Percentiles rank a stretch among this genome's conserved stretches.
Conservation (phyloP, 2,329 filamentous ascomycete species). For the Exophiala bonariae region DNA sequence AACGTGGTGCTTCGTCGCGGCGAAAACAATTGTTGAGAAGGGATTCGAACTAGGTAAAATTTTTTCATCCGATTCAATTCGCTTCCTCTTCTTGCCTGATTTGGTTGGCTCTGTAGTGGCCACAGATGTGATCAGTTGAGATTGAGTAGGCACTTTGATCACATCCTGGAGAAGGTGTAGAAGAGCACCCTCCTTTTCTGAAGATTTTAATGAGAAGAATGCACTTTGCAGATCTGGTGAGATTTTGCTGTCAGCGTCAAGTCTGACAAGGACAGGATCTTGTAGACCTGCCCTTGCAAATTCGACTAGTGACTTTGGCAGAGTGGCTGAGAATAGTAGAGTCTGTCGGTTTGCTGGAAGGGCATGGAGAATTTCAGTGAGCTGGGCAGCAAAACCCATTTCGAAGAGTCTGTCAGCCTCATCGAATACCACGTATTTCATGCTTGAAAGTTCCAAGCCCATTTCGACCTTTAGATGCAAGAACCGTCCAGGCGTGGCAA, state of each 20-base stretch:
- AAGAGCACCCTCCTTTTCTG: constrained; percentile 90
- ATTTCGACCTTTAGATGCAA: constrained; percentile 97
- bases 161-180: constrained; percentile 86
- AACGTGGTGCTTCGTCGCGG: constrained; percentile 94
- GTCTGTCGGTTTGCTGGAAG: constrained; percentile 84
- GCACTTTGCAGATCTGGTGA: constrained; percentile 94
- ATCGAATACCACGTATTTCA: constrained; percentile 94
- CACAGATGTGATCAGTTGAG: constrained; percentile 42
- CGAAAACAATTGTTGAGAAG: constrained; percentile 92
- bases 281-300: constrained; percentile 92
- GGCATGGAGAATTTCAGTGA: constrained; percentile 89
- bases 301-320: constrained; percentile 91
- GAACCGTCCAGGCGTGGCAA: constrained; percentile 94
- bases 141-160: constrained; percentile 80
- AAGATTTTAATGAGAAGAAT: constrained; percentile 90
- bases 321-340: constrained; percentile 88
- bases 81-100: constrained; percentile 46
- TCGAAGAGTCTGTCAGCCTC: constrained; percentile 97
- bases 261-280: constrained; percentile 82
- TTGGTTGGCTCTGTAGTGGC: constrained; percentile 48
- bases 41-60: constrained; percentile 57
- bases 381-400: constrained; percentile 94
- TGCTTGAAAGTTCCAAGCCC: constrained; percentile 83
- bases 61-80: constrained; percentile 51
- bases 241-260: constrained; percentile 94